Percentiles rank a stretch among this genome's conserved stretches.
Conservation (phyloP, 2,329 filamentous ascomycete species). For the Stemphylium beticola region DNA sequence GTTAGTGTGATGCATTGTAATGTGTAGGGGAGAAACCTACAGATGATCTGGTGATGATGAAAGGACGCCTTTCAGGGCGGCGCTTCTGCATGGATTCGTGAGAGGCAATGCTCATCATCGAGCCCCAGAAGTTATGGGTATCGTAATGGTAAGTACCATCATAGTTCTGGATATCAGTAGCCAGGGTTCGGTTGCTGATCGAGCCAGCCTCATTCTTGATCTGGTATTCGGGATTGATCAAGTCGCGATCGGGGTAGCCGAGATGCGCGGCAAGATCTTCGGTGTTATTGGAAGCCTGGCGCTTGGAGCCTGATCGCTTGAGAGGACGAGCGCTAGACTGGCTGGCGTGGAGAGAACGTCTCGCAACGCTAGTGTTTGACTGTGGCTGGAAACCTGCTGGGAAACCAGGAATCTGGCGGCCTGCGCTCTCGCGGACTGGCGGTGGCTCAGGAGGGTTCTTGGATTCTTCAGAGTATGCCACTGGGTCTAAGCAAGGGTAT, state of each 20-base stretch:
- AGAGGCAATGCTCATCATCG: constrained; percentile 73
- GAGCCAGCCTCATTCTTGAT: constrained; percentile 63
- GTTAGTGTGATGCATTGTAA: not conserved
- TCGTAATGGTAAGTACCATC: constrained; percentile 74
- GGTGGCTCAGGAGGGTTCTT: constrained; percentile 68
- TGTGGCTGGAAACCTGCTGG: constrained; percentile 69
- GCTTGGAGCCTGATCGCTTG: constrained; percentile 10
- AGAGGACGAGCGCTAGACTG: constrained; percentile 4
- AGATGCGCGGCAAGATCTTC: constrained; percentile 45
- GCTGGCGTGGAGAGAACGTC: constrained; percentile 15
- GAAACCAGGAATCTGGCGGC: constrained; percentile 72
- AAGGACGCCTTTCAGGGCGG: constrained; percentile 66
- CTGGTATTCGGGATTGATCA: constrained; percentile 69
- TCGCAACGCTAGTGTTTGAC: constrained; percentile 20
- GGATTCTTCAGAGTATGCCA: constrained; percentile 46
- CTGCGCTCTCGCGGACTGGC: constrained; percentile 62
- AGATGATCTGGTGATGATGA: constrained; percentile 77
- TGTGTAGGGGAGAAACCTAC: constrained; percentile 15
- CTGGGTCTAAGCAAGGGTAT: constrained; percentile 56
- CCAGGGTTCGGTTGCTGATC: constrained; percentile 59
- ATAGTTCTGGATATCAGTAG: constrained; percentile 70
- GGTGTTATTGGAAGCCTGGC: constrained; percentile 39
- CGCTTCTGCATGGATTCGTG: constrained; percentile 70
- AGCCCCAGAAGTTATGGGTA: constrained; percentile 77
- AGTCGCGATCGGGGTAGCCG: constrained; percentile 68